Evolutionary conservation across 768 basidiomycete species (phyloP), one percentile per base, ranked within the genome.

Genomic region (Lentinula sp.): DNA sequence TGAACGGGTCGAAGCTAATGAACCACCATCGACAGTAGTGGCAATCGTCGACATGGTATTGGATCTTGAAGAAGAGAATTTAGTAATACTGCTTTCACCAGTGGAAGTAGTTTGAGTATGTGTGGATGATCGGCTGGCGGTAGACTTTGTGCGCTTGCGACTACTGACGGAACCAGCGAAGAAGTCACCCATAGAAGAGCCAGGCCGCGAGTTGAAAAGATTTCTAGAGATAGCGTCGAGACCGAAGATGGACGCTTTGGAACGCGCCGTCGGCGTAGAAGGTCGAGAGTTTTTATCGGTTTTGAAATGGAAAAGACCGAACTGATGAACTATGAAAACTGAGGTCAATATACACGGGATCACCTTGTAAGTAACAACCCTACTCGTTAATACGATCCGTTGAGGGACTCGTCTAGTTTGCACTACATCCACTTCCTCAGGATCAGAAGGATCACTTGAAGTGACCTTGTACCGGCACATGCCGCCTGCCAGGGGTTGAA

Each of bases 191-290:
- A 86, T 85, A 8, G 85, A 76, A 10, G 83, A 83, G 8, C 87
- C 90, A 35, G 88, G 81, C 2, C 85, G 83, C 6, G 83, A 70
- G 66, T 82, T 85, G 74, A 97, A 95, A 33, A 98, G 80, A 72
- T 93, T 95, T 48, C 93, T 84, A 18, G 93, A 94, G 66, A 98
- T 88, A 18, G 85, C 89, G 68, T 98, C 95, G 57, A 98, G 79
- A 37, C 91, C 87, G 69, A 96, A 93, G 55, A 93, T 91, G n/a
- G 89, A 85, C 2, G 87, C 90, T 63, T 90, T 86, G n/a, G 86
- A 83, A 50, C 80, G 84, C 0, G 85, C 82, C 0, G 91, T 91
- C 3, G 95, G 95, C 0, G 95, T 98, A 2, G 87, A 83, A 5
- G 95, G 95, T n/a, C 82, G 74, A 23, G 95, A 87, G 46, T 82